Evolutionary conservation across 805 yeast species (phyloP), one percentile per base, ranked within the genome.

Genomic region (Hanseniaspora clermontiae): DNA sequence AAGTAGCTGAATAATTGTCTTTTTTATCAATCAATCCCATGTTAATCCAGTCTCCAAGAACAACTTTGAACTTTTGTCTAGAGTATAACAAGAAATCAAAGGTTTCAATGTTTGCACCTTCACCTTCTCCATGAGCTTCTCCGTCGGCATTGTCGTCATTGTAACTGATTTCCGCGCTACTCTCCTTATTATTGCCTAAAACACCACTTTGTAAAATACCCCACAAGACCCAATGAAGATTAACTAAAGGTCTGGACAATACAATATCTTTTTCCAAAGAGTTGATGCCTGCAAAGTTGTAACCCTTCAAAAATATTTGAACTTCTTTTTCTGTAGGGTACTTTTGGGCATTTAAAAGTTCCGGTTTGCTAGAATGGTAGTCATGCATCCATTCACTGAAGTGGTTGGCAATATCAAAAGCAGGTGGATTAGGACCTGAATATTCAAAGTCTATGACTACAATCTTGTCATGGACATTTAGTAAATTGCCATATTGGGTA

Each of bases 351-450:
- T 65, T 64, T 39, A 74, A 67, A 15, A 74, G 70, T 19, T 74
- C 72, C 0, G 82, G 78, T 61, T 81, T 79, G 2, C 60, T 34
- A 48, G 66, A 63, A 64, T 84, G 87, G 66, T 91, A 93, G 71
- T 93, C 88, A 50, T 87, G 78, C 97, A 90, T 93, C 98, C 98
- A 91, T 72, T 91, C 98, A 61, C 86, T 78, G 62, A 93, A 86
- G 71, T 93, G 98, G 68, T 93, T 90, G 14, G 90, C 90, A 57
- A 93, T 79, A 67, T 93, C 98, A 66, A 76, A 87, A 1, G 95
- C 95, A 1, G 95, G 88, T 47, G 82, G 74, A 65, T 90, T 93
- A 11, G 95, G 82, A 0, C 96, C 97, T 0, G 96, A 82, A 68
- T 91, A 93, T 70, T 93, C 98, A 68, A 93, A 93, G 68, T 93